A percentile compares a stretch with the other conserved stretches of the same genome.
Conservation (phyloP, 1,284 basidiomycete species). For the Cutaneotrichosporon sp. region DNA sequence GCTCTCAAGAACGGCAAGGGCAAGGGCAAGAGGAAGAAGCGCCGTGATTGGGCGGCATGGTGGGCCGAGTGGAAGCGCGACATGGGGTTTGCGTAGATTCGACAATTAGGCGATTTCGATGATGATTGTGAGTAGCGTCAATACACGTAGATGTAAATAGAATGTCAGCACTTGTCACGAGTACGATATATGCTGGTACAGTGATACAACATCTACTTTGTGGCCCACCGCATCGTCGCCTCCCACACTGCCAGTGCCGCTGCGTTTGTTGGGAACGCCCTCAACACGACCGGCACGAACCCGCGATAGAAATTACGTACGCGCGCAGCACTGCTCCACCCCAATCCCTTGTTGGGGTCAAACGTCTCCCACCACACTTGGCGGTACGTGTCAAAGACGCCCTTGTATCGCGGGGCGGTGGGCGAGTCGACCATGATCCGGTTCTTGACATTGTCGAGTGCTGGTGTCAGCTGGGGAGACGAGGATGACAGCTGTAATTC, state of each 20-base stretch:
- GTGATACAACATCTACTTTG: slow-evolving; percentile 11
- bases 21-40: no score
- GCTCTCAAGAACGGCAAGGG: no score
- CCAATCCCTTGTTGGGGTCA: slow-evolving; percentile 31
- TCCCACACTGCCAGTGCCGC: slow-evolving; percentile 53
- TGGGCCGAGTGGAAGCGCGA: no score
- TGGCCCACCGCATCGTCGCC: slow-evolving; percentile 45
- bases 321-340: slow-evolving; percentile 43
- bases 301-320: slow-evolving; percentile 50
- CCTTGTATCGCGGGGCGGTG: slow-evolving; percentile 43
- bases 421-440: slow-evolving; percentile 52
- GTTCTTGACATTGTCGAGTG: slow-evolving; percentile 52
- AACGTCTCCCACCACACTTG: slow-evolving; percentile 45
- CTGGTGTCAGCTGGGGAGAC: slow-evolving; percentile 22
- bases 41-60: no score
- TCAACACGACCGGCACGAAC: slow-evolving; percentile 48
- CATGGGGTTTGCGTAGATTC: no score
- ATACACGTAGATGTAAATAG: background rate
- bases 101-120: no score
- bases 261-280: slow-evolving; percentile 53
- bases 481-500: no score
- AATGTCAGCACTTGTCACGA: background rate
- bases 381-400: slow-evolving; percentile 44
- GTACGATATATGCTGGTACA: background rate
- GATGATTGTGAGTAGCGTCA: no score